phyloP scores from a whole-genome alignment of 164 flowering plant species.

The Dillenia suffruticosa region DNA sequence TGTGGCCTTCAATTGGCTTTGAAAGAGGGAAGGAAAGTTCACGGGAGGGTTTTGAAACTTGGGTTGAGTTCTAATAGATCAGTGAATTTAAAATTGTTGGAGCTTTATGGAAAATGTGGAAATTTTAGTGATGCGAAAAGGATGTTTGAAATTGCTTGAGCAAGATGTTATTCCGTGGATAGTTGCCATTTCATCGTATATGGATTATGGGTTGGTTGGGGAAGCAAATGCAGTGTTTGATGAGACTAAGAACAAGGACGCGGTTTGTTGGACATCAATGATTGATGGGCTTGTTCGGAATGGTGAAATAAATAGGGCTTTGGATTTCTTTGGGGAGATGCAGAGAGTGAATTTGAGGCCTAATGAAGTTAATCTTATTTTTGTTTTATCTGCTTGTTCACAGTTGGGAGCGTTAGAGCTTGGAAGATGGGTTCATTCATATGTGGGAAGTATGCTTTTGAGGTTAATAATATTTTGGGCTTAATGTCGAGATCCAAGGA shows the following conservation, averaged over 20 bases:
- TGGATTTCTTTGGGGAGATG: constrained; percentile 38
- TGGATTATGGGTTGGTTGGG: constrained; percentile 19
- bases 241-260: constrained; percentile 16
- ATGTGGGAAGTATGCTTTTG: constrained; percentile 21
- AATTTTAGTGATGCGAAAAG: constrained; percentile 19
- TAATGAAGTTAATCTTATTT: constrained; percentile 33
- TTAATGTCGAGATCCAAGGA: constrained; percentile 20
- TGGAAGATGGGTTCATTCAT: constrained; percentile 39
- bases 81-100: constrained; percentile 23
- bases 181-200: constrained; percentile 23
- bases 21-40: constrained; percentile 22
- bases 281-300: constrained; percentile 36
- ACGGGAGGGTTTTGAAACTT: constrained; percentile 32
- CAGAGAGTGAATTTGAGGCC: constrained; percentile 28
- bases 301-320: constrained; percentile 27
- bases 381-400: constrained; percentile 43
- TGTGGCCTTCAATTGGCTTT: constrained; percentile 20
- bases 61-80: constrained; percentile 15
- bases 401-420: constrained; percentile 38
- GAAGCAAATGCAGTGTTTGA: constrained; percentile 19
- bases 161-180: constrained; percentile 27
- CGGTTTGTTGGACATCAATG: constrained; percentile 48
- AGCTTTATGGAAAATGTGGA: constrained; percentile 33
- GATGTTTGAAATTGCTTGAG: constrained; percentile 28
- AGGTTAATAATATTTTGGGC: constrained; percentile 27